Conservation (phyloP, 108 stramenopile genomes). For the Discostella stelligeroides region DNA sequence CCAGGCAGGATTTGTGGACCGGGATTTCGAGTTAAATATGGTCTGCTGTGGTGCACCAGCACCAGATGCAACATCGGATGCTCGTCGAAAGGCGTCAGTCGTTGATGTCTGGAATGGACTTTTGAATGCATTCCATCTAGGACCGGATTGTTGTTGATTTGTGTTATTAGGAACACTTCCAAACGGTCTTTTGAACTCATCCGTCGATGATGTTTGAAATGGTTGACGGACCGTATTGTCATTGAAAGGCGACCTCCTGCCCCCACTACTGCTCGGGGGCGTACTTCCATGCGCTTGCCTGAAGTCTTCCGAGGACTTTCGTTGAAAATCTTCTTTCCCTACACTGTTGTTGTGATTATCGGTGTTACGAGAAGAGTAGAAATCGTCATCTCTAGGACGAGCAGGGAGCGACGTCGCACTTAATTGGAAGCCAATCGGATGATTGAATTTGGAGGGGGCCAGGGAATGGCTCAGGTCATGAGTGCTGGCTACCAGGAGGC, state of each 20-base stretch:
- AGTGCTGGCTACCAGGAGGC: background rate
- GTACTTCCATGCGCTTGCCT: slow-evolving; percentile 14
- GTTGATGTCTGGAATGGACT: slow-evolving; percentile 30
- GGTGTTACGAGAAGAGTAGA: background rate
- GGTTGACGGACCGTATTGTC: slow-evolving; percentile 13
- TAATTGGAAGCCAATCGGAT: background rate
- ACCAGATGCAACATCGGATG: slow-evolving; percentile 13
- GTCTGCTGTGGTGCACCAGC: slow-evolving; percentile 13
- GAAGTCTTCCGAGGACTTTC: slow-evolving; percentile 30
- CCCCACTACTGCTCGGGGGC: background rate
- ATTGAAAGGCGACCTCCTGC: slow-evolving; percentile 2
- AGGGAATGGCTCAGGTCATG: background rate
- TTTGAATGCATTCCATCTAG: background rate
- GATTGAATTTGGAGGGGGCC: background rate
- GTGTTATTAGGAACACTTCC: slow-evolving; percentile 5
- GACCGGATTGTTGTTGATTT: background rate
- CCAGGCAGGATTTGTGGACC: slow-evolving; percentile 12
- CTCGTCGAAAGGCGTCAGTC: slow-evolving; percentile 27
- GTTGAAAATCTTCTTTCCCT: slow-evolving; percentile 11
- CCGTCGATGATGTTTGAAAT: slow-evolving; percentile 17
- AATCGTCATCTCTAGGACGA: background rate
- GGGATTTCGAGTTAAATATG: background rate
- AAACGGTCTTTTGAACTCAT: slow-evolving; percentile 26
- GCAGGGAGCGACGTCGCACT: background rate
- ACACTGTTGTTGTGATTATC: background rate